Evolutionary conservation across 306 rosid species (phyloP).

Genomic region (Cucumis hystrix): DNA sequence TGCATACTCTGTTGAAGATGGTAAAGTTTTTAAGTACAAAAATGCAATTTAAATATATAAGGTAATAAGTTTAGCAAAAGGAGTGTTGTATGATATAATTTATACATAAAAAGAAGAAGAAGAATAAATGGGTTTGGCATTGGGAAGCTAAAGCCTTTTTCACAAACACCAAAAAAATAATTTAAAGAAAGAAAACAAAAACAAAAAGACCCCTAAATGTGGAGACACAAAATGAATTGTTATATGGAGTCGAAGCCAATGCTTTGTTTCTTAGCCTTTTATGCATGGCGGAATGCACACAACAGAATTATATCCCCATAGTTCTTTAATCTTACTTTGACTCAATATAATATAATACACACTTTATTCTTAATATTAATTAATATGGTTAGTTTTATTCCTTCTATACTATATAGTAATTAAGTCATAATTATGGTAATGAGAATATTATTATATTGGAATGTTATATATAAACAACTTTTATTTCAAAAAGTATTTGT

Average conservation of each 20-base stretch:
- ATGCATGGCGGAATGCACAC: not conserved
- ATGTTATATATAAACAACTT: not conserved
- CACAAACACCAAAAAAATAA: not conserved
- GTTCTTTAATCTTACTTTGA: not conserved
- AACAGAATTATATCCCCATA: not conserved
- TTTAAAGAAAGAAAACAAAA: not conserved
- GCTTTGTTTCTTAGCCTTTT: not conserved
- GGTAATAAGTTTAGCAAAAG: not conserved
- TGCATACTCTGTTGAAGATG: too few species aligned
- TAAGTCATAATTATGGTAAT: not conserved
- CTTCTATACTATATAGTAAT: not conserved
- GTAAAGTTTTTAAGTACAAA: too few species aligned
- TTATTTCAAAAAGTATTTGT: not conserved
- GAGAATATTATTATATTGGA: not conserved
- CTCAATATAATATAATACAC: not conserved
- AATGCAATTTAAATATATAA: too few species aligned
- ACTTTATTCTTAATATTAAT: not conserved
- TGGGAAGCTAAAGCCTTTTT: not conserved
- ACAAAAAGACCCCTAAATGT: not conserved
- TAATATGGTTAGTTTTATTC: not conserved
- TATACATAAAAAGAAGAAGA: not conserved
- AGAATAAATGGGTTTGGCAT: not conserved
- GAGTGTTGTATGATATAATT: not conserved
- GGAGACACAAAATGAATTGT: constrained; percentile 2
- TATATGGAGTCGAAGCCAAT: not conserved